Evolutionary conservation across 345 rosid species (phyloP).

Genomic region (Sisymbrium irio): DNA sequence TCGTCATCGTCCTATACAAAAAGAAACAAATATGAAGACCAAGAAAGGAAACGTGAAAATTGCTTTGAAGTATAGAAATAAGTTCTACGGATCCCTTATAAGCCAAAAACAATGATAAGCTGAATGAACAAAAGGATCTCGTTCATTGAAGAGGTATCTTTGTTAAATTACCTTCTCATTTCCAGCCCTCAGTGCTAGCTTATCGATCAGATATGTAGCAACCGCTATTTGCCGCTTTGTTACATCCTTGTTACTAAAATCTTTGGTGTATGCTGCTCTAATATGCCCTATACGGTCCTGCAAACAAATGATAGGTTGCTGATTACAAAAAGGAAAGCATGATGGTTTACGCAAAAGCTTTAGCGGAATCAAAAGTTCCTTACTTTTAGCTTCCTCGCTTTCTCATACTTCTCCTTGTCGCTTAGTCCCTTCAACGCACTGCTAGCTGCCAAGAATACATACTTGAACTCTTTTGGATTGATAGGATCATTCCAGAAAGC

Average conservation of each 20-base stretch:
- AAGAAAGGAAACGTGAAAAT: slow-evolving; percentile 6
- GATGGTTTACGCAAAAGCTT: slow-evolving; percentile 5
- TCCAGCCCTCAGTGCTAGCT: slow-evolving; percentile 99
- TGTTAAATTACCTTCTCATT: slow-evolving; percentile 81
- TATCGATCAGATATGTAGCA: slow-evolving; percentile 96
- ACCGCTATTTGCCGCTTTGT: slow-evolving; percentile 86
- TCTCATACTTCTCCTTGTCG: slow-evolving; percentile 99
- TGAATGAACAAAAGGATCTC: not conserved
- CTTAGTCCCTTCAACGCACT: slow-evolving; percentile 97
- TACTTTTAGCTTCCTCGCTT: slow-evolving; percentile 95
- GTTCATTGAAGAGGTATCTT: slow-evolving; percentile 2
- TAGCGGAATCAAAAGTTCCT: slow-evolving; percentile 6
- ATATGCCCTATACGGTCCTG: slow-evolving; percentile 79
- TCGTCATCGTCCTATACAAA: slow-evolving; percentile 85
- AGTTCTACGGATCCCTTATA: not conserved
- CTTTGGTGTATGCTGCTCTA: slow-evolving; percentile 81
- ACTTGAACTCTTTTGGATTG: slow-evolving; percentile 91
- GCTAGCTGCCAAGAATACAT: slow-evolving; percentile 94
- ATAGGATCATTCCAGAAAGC: slow-evolving; percentile 99
- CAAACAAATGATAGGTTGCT: slow-evolving; percentile 9
- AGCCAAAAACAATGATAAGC: not conserved
- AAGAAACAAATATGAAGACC: not conserved
- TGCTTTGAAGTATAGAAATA: not conserved
- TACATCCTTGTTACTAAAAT: slow-evolving; percentile 70
- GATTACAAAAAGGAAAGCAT: not conserved